A percentile compares a stretch with the other conserved stretches of the same genome.
phyloP scores from a whole-genome alignment of 2,329 filamentous ascomycete genomes.

The Pseudocercospora cruenta region DNA sequence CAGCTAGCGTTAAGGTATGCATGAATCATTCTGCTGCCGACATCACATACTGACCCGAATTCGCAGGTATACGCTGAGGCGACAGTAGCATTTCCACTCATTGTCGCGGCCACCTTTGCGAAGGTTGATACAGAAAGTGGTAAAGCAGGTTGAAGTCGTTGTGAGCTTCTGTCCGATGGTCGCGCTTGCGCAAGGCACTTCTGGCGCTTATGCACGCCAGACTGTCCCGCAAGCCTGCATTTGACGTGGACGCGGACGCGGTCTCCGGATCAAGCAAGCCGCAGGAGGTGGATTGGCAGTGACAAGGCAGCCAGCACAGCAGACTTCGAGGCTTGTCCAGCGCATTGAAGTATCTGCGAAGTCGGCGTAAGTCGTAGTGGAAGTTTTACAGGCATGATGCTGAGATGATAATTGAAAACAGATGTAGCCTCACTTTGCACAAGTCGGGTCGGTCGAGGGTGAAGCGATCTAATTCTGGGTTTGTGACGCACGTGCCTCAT shows the following conservation, averaged over 20 bases:
- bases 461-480: background rate
- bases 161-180: background rate
- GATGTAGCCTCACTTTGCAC: conserved; percentile 9
- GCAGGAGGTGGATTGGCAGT: conserved; percentile 1
- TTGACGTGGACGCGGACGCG: conserved; percentile 10
- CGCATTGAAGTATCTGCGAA: background rate
- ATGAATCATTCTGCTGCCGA: background rate
- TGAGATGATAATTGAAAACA: background rate
- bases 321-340: background rate
- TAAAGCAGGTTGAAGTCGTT: background rate
- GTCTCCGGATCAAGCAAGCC: conserved; percentile 1
- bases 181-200: conserved; percentile 29
- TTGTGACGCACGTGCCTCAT: background rate
- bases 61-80: conserved; percentile 65
- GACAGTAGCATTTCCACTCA: conserved; percentile 68
- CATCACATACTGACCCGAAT: background rate
- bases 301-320: conserved; percentile 4
- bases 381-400: background rate
- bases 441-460: background rate
- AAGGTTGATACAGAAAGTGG: conserved; percentile 34
- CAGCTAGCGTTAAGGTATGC: conserved; percentile 81
- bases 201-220: conserved; percentile 16
- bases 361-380: background rate
- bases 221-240: conserved; percentile 43
- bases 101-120: conserved; percentile 70